Percentiles rank a stretch among this genome's conserved stretches.
Conservation (phyloP, 345 rosid species). For the Rhizophora apiculata region DNA sequence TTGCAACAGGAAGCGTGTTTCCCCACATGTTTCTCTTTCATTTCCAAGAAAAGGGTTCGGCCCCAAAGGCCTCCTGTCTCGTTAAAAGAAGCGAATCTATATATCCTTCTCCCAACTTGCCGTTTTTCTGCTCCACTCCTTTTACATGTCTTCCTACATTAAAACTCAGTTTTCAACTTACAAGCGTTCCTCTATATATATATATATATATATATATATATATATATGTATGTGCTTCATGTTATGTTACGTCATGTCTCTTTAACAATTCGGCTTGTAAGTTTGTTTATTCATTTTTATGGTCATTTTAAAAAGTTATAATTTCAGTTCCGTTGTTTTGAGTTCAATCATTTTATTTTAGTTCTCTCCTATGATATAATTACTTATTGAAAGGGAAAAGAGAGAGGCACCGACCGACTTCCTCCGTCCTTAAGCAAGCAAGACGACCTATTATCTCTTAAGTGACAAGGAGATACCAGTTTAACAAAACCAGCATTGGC, state of each 20-base stretch:
- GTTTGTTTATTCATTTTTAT: too few species aligned
- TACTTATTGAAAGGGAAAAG: slow-evolving; percentile 12
- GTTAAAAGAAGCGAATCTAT: slow-evolving; percentile 62
- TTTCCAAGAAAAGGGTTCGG: slow-evolving; percentile 67
- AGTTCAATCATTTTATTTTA: too few species aligned
- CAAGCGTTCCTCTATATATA: too few species aligned
- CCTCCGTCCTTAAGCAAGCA: slow-evolving; percentile 1
- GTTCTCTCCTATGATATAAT: too few species aligned
- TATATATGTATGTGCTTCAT: neutral
- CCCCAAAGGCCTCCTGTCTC: slow-evolving; percentile 40
- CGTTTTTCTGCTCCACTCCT: slow-evolving; percentile 14
- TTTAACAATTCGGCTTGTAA: too few species aligned
- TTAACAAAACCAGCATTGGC: slow-evolving; percentile 41
- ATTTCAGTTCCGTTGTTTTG: too few species aligned
- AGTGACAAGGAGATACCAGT: slow-evolving; percentile 36
- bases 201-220: neutral
- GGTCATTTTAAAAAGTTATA: too few species aligned
- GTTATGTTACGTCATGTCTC: too few species aligned
- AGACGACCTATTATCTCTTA: slow-evolving; percentile 26
- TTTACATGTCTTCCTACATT: slow-evolving; percentile 13
- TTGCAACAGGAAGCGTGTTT: slow-evolving; percentile 42
- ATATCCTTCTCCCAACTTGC: slow-evolving; percentile 10
- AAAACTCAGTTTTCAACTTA: slow-evolving; percentile 1
- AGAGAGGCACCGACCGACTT: slow-evolving; percentile 21
- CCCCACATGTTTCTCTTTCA: slow-evolving; percentile 48